Conservation (phyloP, 202 grass and related monocot species). For the Setaria italica region DNA sequence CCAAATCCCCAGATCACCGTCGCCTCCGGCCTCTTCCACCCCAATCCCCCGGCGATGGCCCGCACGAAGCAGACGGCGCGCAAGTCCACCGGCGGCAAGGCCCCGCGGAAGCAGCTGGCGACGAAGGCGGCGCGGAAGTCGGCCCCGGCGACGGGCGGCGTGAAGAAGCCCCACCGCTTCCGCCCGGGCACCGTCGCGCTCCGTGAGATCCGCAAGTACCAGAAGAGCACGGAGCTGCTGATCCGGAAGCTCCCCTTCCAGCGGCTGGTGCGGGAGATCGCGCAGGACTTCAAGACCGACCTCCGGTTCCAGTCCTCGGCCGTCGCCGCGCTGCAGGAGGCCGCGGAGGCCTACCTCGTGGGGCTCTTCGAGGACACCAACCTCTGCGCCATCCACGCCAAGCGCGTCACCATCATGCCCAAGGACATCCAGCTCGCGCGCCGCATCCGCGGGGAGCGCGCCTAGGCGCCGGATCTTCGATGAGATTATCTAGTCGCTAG, state of each 20-base stretch:
- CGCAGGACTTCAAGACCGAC: slow-evolving; percentile 84
- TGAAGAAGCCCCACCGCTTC: slow-evolving; percentile 80
- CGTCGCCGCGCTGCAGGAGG: slow-evolving; percentile 70
- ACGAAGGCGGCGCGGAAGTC: slow-evolving; percentile 81
- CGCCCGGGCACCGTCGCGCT: slow-evolving; percentile 76
- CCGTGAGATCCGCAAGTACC: slow-evolving; percentile 86
- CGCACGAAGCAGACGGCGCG: slow-evolving; percentile 83
- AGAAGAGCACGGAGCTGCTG: slow-evolving; percentile 89
- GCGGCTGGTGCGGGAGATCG: slow-evolving; percentile 75
- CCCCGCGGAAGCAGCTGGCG: slow-evolving; percentile 78
- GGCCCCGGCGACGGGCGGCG: slow-evolving; percentile 66
- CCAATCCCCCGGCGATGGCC: slow-evolving; percentile 43
- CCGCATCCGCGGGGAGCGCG: slow-evolving; percentile 39
- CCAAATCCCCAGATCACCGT: too few relatives aligned
- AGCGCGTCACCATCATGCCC: slow-evolving; percentile 91
- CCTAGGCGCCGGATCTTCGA: neutral
- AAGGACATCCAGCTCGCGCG: slow-evolving; percentile 84
- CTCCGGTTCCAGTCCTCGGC: slow-evolving; percentile 67
- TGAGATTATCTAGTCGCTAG: neutral
- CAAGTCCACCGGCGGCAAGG: slow-evolving; percentile 87
- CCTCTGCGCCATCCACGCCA: slow-evolving; percentile 84
- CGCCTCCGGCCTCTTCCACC: too few relatives aligned
- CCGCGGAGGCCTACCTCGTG: slow-evolving; percentile 75
- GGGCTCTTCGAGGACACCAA: slow-evolving; percentile 90
- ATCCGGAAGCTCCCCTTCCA: slow-evolving; percentile 91